Conservation (phyloP, 2,329 filamentous ascomycete genomes). For the Aureobasidium sp. region DNA sequence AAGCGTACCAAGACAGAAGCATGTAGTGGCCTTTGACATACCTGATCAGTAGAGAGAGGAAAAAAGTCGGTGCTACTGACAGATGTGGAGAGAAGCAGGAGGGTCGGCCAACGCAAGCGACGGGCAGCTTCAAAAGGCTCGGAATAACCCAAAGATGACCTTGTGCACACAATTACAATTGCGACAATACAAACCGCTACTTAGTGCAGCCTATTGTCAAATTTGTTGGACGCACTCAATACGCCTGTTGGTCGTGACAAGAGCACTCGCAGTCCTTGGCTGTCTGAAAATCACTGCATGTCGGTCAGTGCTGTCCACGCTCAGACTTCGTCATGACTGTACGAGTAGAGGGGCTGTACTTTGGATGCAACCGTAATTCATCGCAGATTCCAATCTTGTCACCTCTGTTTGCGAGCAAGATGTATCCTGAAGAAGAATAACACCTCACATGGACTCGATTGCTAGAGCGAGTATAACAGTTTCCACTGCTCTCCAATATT, state of each 20-base stretch:
- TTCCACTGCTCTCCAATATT: background rate
- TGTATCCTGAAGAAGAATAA: background rate
- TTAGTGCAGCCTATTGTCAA: background rate
- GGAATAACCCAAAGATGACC: background rate
- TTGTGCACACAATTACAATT: background rate
- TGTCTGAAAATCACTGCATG: background rate
- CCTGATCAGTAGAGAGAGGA: background rate
- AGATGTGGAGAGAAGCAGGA: background rate
- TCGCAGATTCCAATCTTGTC: background rate
- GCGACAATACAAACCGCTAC: background rate
- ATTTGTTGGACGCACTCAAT: background rate
- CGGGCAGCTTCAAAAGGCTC: background rate
- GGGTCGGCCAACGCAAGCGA: background rate
- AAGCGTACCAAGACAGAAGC: background rate
- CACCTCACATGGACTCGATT: background rate
- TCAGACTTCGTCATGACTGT: background rate
- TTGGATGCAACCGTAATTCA: background rate
- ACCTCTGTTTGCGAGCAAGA: no score
- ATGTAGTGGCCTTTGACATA: background rate
- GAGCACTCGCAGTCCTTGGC: background rate
- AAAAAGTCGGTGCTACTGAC: conserved; percentile 6
- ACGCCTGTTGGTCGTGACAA: background rate
- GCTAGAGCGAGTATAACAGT: background rate
- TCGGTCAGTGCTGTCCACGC: background rate
- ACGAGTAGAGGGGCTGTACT: background rate